Evolutionary conservation across 371 early-diverging fungal species (phyloP).

Genomic region (Mucor velutinosus): DNA sequence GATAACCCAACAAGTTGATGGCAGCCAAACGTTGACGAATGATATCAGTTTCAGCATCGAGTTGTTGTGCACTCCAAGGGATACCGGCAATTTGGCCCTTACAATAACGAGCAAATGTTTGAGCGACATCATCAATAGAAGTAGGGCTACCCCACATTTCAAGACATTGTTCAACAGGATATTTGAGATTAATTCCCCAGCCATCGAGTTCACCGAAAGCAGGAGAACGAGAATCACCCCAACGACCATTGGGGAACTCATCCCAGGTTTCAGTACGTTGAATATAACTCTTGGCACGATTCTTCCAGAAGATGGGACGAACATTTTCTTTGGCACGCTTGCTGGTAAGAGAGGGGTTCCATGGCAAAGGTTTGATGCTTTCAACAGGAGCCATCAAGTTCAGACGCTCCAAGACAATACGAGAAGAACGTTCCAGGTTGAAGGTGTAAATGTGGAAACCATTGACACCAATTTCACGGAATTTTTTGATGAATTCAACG

Average conservation of each 20-base stretch:
- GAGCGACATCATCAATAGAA: slow-evolving; percentile 65
- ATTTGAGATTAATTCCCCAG: slow-evolving; percentile 81
- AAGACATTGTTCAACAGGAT: slow-evolving; percentile 62
- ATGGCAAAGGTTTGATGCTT: slow-evolving; percentile 72
- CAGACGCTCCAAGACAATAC: slow-evolving; percentile 82
- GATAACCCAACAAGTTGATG: slow-evolving; percentile 82
- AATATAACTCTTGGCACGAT: slow-evolving; percentile 91
- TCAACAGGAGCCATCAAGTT: slow-evolving; percentile 79
- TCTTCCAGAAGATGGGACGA: slow-evolving; percentile 97
- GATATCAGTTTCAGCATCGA: slow-evolving; percentile 78
- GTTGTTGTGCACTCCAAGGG: slow-evolving; percentile 92
- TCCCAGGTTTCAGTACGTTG: slow-evolving; percentile 95
- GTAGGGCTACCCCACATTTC: slow-evolving; percentile 83
- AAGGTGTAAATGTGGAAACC: slow-evolving; percentile 89
- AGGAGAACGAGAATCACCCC: slow-evolving; percentile 95
- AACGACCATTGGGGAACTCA: slow-evolving; percentile 97
- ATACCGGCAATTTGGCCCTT: slow-evolving; percentile 74
- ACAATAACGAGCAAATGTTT: slow-evolving; percentile 84
- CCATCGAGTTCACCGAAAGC: slow-evolving; percentile 95
- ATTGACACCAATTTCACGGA: slow-evolving; percentile 71
- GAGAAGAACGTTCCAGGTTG: slow-evolving; percentile 89
- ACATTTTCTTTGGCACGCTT: slow-evolving; percentile 93
- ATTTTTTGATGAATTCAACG: slow-evolving; percentile 76
- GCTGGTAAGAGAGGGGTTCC: slow-evolving; percentile 58
- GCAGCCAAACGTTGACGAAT: slow-evolving; percentile 73